These are phyloP conservation scores for Fonsecaea nubica DNA, from an alignment of 2,329 filamentous ascomycete genomes.

Conservation along the genomic window DNA sequence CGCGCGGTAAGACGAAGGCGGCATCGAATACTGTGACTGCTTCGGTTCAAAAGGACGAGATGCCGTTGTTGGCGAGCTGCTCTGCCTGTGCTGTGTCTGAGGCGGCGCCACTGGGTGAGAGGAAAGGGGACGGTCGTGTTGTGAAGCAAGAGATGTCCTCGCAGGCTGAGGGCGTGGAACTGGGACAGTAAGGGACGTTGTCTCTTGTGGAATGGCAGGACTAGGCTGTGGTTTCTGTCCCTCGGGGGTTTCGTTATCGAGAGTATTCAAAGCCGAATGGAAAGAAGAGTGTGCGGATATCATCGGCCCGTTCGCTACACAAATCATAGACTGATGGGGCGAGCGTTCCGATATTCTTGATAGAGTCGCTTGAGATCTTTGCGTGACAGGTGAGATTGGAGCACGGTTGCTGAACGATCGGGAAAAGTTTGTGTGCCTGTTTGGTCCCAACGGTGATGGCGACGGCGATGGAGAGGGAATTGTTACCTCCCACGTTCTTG, in stretches of 20 bases:
- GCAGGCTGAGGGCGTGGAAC: constrained; percentile 2
- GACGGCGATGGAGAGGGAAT: constrained; percentile 24
- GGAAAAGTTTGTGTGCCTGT: constrained; percentile 31
- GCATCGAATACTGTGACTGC: constrained; percentile 9
- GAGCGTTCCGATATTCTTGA: constrained; percentile 38
- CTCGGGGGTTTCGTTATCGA: constrained; percentile 18
- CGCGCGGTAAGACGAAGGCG: background rate
- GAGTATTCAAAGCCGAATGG: constrained; percentile 22
- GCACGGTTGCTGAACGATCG: constrained; percentile 27
- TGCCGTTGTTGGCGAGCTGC: background rate
- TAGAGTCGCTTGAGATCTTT: constrained; percentile 34
- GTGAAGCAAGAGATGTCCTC: background rate
- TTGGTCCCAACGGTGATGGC: constrained; percentile 25
- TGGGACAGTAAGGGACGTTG: constrained; percentile 13
- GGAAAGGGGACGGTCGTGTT: background rate
- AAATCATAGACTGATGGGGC: constrained; percentile 36
- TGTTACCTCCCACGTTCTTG: constrained; percentile 27
- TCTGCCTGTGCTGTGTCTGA: background rate
- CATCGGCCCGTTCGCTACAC: constrained; percentile 16
- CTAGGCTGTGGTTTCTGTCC: constrained; percentile 10
- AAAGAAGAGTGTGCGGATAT: constrained; percentile 15
- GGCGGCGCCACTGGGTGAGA: background rate
- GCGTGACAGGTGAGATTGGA: constrained; percentile 27
- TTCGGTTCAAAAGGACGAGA: constrained; percentile 9
- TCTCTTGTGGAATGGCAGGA: background rate